phyloP scores from a whole-genome alignment of 1,284 basidiomycete species.

The Violaceomyces palustris region DNA sequence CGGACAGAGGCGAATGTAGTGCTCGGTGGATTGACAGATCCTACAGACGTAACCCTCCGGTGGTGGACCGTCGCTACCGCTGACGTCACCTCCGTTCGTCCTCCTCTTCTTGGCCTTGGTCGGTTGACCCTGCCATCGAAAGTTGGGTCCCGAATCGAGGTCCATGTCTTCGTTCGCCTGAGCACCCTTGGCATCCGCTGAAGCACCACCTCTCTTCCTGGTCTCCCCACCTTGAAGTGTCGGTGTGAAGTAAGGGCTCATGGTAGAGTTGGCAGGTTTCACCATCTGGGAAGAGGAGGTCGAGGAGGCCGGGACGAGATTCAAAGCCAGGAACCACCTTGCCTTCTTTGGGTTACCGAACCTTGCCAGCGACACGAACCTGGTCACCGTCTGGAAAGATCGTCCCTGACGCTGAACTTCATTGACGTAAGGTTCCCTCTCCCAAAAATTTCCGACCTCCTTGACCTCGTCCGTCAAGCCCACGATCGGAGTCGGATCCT shows the following conservation, averaged over 20 bases:
- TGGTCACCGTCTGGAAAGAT: slow-evolving; percentile 18
- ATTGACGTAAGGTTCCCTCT: slow-evolving; percentile 42
- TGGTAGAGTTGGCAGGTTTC: slow-evolving; percentile 12
- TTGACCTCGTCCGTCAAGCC: slow-evolving; percentile 10
- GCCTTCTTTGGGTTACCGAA: slow-evolving; percentile 41
- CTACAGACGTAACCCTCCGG: slow-evolving; percentile 36
- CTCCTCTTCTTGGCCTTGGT: neutral
- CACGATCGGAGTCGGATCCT: slow-evolving; percentile 4
- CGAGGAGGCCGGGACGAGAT: slow-evolving; percentile 16
- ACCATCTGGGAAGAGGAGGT: slow-evolving; percentile 1
- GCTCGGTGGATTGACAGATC: slow-evolving; percentile 21
- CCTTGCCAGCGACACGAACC: slow-evolving; percentile 41
- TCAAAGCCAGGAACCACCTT: slow-evolving; percentile 48
- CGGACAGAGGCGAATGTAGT: slow-evolving; percentile 33
- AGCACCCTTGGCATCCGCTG: neutral
- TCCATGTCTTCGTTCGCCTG: neutral
- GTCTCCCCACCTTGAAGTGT: neutral
- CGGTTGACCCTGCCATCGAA: slow-evolving; percentile 9
- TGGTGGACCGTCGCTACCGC: slow-evolving; percentile 11
- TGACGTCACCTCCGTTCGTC: neutral
- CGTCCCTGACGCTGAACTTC: neutral
- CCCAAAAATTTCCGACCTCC: slow-evolving; percentile 40
- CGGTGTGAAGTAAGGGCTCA: slow-evolving; percentile 14
- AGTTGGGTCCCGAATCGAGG: slow-evolving; percentile 13
- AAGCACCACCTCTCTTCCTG: neutral